A percentile compares a stretch with the other conserved stretches of the same genome.
Conservation (phyloP, 306 rosid species). For the Comarum palustre region DNA sequence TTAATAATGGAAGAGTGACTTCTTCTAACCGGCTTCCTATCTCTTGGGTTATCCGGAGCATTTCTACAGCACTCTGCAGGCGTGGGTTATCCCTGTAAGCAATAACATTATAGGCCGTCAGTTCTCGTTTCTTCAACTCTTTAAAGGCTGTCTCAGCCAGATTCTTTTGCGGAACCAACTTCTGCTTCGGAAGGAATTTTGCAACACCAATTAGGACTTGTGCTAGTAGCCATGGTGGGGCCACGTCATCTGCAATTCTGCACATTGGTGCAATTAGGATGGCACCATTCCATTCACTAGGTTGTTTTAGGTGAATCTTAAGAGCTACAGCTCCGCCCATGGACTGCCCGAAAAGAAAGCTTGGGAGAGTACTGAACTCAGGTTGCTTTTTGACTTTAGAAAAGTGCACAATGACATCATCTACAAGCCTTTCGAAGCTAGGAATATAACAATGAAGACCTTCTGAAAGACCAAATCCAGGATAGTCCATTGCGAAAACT, state of each 20-base stretch:
- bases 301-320: constrained; percentile 75
- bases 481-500: constrained; percentile 94
- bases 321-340: constrained; percentile 94
- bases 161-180: constrained; percentile 81
- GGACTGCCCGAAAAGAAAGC: constrained; percentile 84
- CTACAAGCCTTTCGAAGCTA: constrained; percentile 67
- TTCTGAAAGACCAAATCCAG: constrained; percentile 94
- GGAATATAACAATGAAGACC: constrained; percentile 81
- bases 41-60: constrained; percentile 78
- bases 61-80: constrained; percentile 61
- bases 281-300: constrained; percentile 81
- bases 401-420: constrained; percentile 75
- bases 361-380: constrained; percentile 52
- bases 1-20: constrained; percentile 74
- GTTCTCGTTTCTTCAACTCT: constrained; percentile 57
- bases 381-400: constrained; percentile 72
- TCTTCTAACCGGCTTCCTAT: constrained; percentile 58
- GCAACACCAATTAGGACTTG: constrained; percentile 59
- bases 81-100: constrained; percentile 89
- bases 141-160: constrained; percentile 83
- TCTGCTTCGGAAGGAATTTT: constrained; percentile 63
- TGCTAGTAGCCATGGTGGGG: constrained; percentile 60
- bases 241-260: constrained; percentile 89
- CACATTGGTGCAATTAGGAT: constrained; percentile 97
- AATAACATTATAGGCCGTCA: constrained; percentile 66